These are phyloP conservation scores for Funneliformis caledonium DNA, from an alignment of 371 early-diverging fungal species.

Conservation along the genomic window DNA sequence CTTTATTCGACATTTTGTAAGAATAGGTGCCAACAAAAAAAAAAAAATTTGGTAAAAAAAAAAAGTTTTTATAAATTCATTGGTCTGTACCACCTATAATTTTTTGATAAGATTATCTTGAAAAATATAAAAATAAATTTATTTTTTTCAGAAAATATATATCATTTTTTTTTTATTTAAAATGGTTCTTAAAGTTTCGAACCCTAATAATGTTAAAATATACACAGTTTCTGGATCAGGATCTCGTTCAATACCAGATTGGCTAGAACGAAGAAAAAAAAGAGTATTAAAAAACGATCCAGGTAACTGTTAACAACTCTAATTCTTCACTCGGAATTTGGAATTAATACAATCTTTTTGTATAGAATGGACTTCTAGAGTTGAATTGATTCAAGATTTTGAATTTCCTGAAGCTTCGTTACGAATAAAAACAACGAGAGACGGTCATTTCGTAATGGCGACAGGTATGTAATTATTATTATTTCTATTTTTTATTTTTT, in stretches of 20 bases:
- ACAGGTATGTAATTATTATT: constrained; percentile 66
- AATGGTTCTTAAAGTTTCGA: constrained; percentile 79
- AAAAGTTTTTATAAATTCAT: too few species aligned
- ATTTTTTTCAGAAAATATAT: too few species aligned
- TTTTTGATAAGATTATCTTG: too few species aligned
- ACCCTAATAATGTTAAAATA: constrained; percentile 88
- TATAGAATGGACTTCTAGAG: constrained; percentile 84
- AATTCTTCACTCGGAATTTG: too few species aligned
- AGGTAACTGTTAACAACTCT: constrained; percentile 54
- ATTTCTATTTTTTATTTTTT: constrained; percentile 5
- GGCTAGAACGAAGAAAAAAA: constrained; percentile 86
- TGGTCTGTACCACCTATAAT: too few species aligned
- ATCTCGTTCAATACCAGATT: constrained; percentile 90
- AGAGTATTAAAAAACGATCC: constrained; percentile 87
- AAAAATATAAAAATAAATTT: too few species aligned
- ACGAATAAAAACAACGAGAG: constrained; percentile 81
- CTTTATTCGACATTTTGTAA: not conserved
- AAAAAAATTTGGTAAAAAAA: not conserved
- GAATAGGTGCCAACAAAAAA: constrained; percentile 13
- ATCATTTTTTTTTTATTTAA: not conserved
- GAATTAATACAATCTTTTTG: not conserved
- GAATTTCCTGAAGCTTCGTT: constrained; percentile 97
- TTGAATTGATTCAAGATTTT: constrained; percentile 97
- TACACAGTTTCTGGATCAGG: constrained; percentile 90
- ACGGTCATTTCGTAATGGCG: constrained; percentile 88